phyloP scores from a whole-genome alignment of 805 yeast genomes.

The Schizosaccharomyces pombe region DNA sequence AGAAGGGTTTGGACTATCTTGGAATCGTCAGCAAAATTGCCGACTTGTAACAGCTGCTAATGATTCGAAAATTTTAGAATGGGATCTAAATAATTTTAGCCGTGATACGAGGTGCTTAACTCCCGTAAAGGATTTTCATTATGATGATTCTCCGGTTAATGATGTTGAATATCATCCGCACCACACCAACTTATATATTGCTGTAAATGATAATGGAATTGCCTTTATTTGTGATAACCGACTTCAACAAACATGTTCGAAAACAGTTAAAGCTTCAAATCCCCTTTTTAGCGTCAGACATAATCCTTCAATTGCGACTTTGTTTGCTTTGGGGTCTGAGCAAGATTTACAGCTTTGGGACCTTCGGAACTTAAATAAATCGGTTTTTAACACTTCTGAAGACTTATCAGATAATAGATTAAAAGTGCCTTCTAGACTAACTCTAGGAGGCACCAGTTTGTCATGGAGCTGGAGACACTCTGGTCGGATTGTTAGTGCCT shows the following conservation, averaged over 20 bases:
- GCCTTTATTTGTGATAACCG: neutral
- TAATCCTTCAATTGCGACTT: conserved; percentile 27
- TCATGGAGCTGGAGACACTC: neutral
- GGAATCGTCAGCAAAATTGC: conserved; percentile 26
- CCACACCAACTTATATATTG: conserved; percentile 29
- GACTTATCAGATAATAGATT: too few species aligned
- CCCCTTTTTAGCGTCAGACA: conserved; percentile 46
- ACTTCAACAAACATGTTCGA: neutral
- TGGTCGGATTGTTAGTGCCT: neutral
- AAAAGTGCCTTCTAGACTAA: too few species aligned
- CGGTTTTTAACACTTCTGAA: too few species aligned
- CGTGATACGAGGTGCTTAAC: conserved; percentile 13
- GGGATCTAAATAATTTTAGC: conserved; percentile 26
- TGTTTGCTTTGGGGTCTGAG: conserved; percentile 25
- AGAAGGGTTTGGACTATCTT: conserved; percentile 51
- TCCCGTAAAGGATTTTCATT: conserved; percentile 27
- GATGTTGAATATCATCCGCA: conserved; percentile 37
- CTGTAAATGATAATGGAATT: conserved; percentile 39
- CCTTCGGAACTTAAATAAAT: neutral
- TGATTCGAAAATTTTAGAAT: conserved; percentile 43
- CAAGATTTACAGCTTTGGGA: neutral
- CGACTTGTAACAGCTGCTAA: conserved; percentile 39
- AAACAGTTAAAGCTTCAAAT: conserved; percentile 15
- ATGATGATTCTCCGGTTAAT: conserved; percentile 37
- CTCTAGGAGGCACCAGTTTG: conserved; percentile 1